phyloP scores from a whole-genome alignment of 345 rosid species.

The Combretum micranthum region DNA sequence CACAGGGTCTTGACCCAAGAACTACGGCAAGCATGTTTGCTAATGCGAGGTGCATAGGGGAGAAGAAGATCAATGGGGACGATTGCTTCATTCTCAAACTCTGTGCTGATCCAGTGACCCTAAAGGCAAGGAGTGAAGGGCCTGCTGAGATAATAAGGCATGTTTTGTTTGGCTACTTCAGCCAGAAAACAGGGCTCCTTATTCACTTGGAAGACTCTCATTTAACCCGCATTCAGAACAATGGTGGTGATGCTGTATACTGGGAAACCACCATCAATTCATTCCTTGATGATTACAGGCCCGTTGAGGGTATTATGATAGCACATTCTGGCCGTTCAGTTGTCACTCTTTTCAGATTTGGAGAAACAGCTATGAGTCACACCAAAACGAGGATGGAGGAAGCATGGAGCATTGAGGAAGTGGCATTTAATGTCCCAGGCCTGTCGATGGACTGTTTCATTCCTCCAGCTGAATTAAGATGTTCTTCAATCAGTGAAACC shows the following conservation, averaged over 20 bases:
- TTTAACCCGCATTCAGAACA: constrained; percentile 64
- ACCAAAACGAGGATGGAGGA: constrained; percentile 84
- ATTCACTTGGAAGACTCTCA: constrained; percentile 72
- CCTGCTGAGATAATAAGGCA: constrained; percentile 86
- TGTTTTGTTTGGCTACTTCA: constrained; percentile 72
- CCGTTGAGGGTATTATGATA: constrained; percentile 79
- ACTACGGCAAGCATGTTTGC: constrained; percentile 74
- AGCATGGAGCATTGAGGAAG: constrained; percentile 80
- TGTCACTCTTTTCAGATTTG: constrained; percentile 71
- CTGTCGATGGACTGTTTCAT: constrained; percentile 71
- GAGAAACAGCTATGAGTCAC: constrained; percentile 72
- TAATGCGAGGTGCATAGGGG: constrained; percentile 66
- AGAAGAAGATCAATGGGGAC: constrained; percentile 62
- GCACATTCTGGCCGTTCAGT: constrained; percentile 83
- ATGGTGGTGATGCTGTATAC: constrained; percentile 67
- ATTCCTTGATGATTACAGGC: constrained; percentile 64
- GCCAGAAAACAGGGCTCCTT: constrained; percentile 84
- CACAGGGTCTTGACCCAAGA: constrained; percentile 79
- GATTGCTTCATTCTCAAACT: constrained; percentile 85
- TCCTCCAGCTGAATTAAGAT: constrained; percentile 69
- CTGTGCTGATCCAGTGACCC: constrained; percentile 59
- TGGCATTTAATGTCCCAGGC: constrained; percentile 74
- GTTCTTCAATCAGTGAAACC: constrained; percentile 42
- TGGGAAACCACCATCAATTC: constrained; percentile 89
- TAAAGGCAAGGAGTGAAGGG: constrained; percentile 81